phyloP scores from a whole-genome alignment of 805 yeast species.

The Kazachstania kunashirensis region DNA sequence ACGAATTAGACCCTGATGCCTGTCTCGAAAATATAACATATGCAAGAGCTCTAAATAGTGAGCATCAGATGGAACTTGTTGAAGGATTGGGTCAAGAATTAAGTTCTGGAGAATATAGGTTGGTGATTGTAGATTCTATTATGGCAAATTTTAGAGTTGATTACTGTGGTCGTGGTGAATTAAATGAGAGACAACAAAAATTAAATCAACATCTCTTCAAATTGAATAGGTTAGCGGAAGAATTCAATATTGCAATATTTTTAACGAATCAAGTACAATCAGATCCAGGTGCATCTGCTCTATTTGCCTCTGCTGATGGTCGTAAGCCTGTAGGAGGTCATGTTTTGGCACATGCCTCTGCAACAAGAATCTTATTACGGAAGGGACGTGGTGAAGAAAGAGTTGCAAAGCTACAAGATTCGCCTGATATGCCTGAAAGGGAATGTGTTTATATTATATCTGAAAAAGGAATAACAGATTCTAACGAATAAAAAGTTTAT shows the following conservation, averaged over 20 bases:
- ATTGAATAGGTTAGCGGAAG: conserved; percentile 57
- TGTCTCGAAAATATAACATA: conserved; percentile 65
- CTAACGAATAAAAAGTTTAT: conserved; percentile 21
- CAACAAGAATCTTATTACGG: conserved; percentile 61
- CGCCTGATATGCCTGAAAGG: conserved; percentile 74
- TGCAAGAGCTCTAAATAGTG: conserved; percentile 69
- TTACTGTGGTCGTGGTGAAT: conserved; percentile 68
- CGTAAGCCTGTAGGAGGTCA: conserved; percentile 81
- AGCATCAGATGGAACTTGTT: conserved; percentile 66
- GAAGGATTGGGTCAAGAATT: conserved; percentile 58
- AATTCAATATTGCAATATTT: conserved; percentile 66
- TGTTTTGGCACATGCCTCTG: conserved; percentile 72
- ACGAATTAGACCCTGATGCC: conserved; percentile 58
- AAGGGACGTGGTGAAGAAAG: conserved; percentile 75
- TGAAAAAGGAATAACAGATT: conserved; percentile 57
- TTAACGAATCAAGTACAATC: conserved; percentile 74
- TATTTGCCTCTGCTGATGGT: conserved; percentile 74
- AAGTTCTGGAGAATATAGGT: conserved; percentile 55
- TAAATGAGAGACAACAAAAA: conserved; percentile 67
- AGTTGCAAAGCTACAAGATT: conserved; percentile 69
- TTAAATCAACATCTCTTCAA: conserved; percentile 47
- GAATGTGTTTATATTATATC: conserved; percentile 68
- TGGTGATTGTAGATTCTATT: conserved; percentile 59
- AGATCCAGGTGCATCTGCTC: conserved; percentile 73
- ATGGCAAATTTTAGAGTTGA: conserved; percentile 76